These are phyloP conservation scores for Ophiostoma australiae DNA, from an alignment of 2,329 filamentous ascomycete genomes.

Conservation along the genomic window DNA sequence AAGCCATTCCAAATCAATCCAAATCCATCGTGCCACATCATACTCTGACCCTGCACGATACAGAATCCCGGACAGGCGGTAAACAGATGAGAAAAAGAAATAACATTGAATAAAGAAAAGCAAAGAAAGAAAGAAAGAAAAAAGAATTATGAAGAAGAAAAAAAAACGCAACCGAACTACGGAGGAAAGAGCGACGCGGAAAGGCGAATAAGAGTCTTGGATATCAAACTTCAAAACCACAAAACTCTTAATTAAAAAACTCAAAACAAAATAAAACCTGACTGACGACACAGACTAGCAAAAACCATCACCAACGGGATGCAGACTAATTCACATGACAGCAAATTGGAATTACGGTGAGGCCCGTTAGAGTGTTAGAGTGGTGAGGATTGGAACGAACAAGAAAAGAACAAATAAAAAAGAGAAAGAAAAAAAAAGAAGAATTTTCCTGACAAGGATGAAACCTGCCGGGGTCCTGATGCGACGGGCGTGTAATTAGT, in stretches of 20 bases:
- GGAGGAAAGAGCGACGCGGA: neutral
- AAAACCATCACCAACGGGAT: neutral
- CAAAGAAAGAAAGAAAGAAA: neutral
- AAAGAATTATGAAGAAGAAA: neutral
- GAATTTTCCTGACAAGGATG: conserved; percentile 1
- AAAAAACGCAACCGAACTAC: neutral
- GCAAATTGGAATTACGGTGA: conserved; percentile 15
- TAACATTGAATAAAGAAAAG: neutral
- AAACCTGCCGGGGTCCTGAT: conserved; percentile 10
- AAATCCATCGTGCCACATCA: neutral
- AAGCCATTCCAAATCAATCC: neutral
- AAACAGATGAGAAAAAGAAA: neutral
- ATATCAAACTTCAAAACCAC: neutral
- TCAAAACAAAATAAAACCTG: too few species aligned
- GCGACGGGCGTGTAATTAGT: neutral
- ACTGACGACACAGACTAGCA: neutral
- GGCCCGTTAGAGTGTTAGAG: neutral
- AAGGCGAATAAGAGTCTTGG: neutral
- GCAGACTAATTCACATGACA: neutral
- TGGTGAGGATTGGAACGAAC: neutral
- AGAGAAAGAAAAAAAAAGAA: neutral
- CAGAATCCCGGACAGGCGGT: neutral
- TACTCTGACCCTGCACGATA: neutral
- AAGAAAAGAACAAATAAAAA: neutral
- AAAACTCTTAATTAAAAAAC: neutral